These are phyloP conservation scores for Aplosporella prunicola DNA, from an alignment of 2,329 filamentous ascomycete genomes.

Conservation along the genomic window DNA sequence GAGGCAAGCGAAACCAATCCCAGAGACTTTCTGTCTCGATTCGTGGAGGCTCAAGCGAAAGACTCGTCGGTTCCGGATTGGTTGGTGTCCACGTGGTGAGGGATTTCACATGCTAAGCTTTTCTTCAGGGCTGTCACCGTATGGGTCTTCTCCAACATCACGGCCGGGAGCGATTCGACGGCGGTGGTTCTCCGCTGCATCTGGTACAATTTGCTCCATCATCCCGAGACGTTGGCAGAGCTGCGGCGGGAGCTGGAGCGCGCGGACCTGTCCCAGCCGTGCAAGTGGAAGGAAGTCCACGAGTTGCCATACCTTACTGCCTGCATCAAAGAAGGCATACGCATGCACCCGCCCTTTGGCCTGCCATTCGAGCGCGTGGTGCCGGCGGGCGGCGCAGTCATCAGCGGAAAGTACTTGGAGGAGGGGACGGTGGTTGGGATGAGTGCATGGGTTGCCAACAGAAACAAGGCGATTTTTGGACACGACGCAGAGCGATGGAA, in stretches of 20 bases:
- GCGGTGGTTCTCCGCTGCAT: constrained; percentile 27
- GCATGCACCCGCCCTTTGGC: constrained; percentile 41
- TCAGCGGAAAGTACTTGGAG: constrained; percentile 1
- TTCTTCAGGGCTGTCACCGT: neutral
- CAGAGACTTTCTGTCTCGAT: constrained; percentile 5
- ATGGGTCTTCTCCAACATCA: constrained; percentile 2
- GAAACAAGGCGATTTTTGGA: constrained; percentile 2
- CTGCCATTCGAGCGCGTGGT: constrained; percentile 43
- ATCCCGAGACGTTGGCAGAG: constrained; percentile 15
- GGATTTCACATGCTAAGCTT: neutral
- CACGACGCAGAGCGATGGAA: neutral
- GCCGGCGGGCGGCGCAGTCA: constrained; percentile 29
- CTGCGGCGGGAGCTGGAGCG: constrained; percentile 17
- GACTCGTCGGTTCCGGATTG: neutral
- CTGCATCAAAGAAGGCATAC: constrained; percentile 43
- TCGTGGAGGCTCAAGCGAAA: neutral
- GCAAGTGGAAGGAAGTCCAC: constrained; percentile 13
- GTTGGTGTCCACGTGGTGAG: neutral
- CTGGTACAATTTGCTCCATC: constrained; percentile 27
- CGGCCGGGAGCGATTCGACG: constrained; percentile 31
- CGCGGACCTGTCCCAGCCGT: constrained; percentile 15
- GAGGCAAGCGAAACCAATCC: neutral
- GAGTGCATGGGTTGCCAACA: constrained; percentile 7
- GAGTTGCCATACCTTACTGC: constrained; percentile 38
- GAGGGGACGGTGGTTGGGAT: constrained; percentile 4